These are phyloP conservation scores for Eucalyptus cloeziana DNA, from an alignment of 345 rosid species.

Conservation along the genomic window DNA sequence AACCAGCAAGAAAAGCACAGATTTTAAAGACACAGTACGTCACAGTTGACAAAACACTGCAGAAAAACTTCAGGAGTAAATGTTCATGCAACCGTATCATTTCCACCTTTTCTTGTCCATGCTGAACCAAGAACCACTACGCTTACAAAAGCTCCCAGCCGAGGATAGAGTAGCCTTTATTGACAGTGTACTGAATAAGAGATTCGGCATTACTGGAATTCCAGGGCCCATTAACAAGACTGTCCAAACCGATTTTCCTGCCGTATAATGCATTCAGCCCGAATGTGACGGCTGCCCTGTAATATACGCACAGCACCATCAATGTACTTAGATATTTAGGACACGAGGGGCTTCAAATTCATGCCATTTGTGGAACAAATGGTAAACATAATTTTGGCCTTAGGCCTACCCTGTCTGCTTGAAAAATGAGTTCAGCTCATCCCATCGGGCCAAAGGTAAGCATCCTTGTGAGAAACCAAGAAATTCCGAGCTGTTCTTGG, in stretches of 20 bases:
- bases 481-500: slow-evolving; percentile 25
- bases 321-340: neutral
- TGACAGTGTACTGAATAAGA: slow-evolving; percentile 21
- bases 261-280: slow-evolving; percentile 35
- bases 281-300: slow-evolving; percentile 22
- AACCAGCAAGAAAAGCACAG: neutral
- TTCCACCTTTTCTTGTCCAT: neutral
- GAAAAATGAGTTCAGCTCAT: slow-evolving; percentile 45
- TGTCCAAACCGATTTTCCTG: slow-evolving; percentile 5
- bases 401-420: slow-evolving; percentile 29
- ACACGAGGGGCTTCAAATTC: neutral
- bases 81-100: neutral
- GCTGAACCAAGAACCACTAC: too few relatives aligned
- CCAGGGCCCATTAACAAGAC: slow-evolving; percentile 24
- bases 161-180: slow-evolving; percentile 17
- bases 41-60: neutral
- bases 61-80: neutral
- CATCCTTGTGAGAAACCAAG: slow-evolving; percentile 65
- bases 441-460: slow-evolving; percentile 57
- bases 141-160: slow-evolving; percentile 49
- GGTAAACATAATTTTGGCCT: neutral
- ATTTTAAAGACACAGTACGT: neutral
- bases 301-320: neutral
- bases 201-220: slow-evolving; percentile 26
- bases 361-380: neutral